phyloP scores from a whole-genome alignment of 495 filamentous ascomycete species.

The Bacidia gigantensis region DNA sequence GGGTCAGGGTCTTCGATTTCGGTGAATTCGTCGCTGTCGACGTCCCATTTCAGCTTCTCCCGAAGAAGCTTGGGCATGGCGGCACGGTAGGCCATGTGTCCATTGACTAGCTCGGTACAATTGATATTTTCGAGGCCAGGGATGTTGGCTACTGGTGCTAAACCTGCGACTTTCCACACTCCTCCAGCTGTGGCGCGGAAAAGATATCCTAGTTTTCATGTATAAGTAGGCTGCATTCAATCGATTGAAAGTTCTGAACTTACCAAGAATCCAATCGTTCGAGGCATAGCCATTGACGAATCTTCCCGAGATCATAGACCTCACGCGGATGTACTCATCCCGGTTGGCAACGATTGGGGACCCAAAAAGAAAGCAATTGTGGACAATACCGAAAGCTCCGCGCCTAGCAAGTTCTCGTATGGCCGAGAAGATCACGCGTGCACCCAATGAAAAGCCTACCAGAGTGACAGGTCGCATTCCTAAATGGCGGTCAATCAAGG shows the following conservation, averaged over 20 bases:
- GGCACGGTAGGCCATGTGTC: slow-evolving; percentile 92
- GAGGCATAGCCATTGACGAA: slow-evolving; percentile 91
- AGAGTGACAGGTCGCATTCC: slow-evolving; percentile 85
- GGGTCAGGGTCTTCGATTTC: slow-evolving; percentile 98
- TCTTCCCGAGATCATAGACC: slow-evolving; percentile 70
- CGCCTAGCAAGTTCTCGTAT: slow-evolving; percentile 73
- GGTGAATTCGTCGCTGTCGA: slow-evolving; percentile 84
- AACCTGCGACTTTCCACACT: slow-evolving; percentile 80
- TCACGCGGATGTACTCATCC: slow-evolving; percentile 75
- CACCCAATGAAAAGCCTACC: slow-evolving; percentile 91
- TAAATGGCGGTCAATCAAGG: slow-evolving; percentile 79
- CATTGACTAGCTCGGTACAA: slow-evolving; percentile 71
- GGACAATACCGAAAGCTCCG: slow-evolving; percentile 82
- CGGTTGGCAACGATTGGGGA: slow-evolving; percentile 82
- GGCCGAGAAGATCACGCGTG: slow-evolving; percentile 85
- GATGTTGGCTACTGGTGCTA: slow-evolving; percentile 63
- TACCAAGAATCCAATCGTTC: slow-evolving; percentile 90
- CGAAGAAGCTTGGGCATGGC: slow-evolving; percentile 81
- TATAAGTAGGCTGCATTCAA: not conserved
- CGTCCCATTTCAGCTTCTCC: slow-evolving; percentile 65
- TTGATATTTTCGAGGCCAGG: slow-evolving; percentile 82
- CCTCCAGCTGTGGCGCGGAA: slow-evolving; percentile 91
- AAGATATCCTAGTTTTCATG: slow-evolving; percentile 50
- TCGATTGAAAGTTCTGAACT: not conserved
- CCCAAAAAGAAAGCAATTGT: slow-evolving; percentile 93